phyloP scores from a whole-genome alignment of 2,329 filamentous ascomycete genomes.

The Mariannaea sp. region DNA sequence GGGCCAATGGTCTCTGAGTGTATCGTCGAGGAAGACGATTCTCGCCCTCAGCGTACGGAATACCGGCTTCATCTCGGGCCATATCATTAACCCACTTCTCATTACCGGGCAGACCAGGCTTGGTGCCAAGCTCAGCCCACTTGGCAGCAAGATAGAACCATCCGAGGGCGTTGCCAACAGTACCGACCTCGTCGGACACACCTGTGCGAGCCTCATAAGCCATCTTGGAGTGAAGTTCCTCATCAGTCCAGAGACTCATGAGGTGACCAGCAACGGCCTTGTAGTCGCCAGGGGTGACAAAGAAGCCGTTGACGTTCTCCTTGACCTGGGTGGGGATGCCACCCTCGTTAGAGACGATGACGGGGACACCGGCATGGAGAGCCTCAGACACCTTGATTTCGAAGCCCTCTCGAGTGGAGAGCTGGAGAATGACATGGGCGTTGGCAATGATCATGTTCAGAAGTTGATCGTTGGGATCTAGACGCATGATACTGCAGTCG shows the following conservation, averaged over 20 bases:
- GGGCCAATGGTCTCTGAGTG: constrained; percentile 26
- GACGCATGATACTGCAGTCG: constrained; percentile 75
- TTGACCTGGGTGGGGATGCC: constrained; percentile 81
- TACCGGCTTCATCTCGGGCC: constrained; percentile 55
- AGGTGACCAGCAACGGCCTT: constrained; percentile 71
- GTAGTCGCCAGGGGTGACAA: constrained; percentile 73
- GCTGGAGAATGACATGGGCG: constrained; percentile 74
- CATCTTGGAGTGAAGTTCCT: constrained; percentile 69
- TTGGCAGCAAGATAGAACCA: constrained; percentile 80
- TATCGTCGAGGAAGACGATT: constrained; percentile 58
- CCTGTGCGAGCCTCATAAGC: constrained; percentile 64
- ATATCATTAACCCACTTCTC: constrained; percentile 54
- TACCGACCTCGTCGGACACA: constrained; percentile 81
- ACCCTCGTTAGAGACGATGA: constrained; percentile 76
- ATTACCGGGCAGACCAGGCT: constrained; percentile 58
- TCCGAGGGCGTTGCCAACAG: constrained; percentile 74
- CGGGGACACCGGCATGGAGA: constrained; percentile 76
- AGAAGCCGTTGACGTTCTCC: constrained; percentile 71
- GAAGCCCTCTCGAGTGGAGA: constrained; percentile 82
- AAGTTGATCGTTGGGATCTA: constrained; percentile 78
- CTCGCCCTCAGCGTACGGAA: constrained; percentile 63
- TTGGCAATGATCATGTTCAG: constrained; percentile 77
- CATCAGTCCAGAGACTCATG: constrained; percentile 67
- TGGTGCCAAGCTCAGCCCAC: constrained; percentile 59
- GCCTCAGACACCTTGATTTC: constrained; percentile 88